Evolutionary conservation across 495 filamentous ascomycete genomes (phyloP), one percentile per base, ranked within the genome.

Genomic region (Penicillium soppii): DNA sequence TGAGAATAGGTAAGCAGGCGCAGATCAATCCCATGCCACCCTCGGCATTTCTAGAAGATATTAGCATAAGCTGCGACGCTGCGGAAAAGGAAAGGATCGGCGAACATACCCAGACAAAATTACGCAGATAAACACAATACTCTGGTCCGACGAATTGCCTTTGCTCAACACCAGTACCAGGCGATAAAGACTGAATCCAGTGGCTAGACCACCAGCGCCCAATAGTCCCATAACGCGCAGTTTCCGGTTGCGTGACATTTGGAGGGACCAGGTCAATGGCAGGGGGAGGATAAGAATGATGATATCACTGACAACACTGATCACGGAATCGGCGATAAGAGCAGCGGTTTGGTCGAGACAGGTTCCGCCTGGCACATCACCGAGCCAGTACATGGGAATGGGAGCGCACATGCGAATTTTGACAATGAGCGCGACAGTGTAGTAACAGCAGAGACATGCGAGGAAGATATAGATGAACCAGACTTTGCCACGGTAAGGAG

Each of bases 21-120:
- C 74, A 76, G 46, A 78, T 74, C n/a, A 78, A 44, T 13, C 73
- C 75, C 30, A 78, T 57, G 25, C 69, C 71, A 30, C 68, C 70
- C 58, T 79, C 74, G 43, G 73, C 74, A 33, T 74, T 75, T 10
- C 74, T 77, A 41, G 19, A 13, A 1, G n/a, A 3, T 7, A 32
- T 62, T 33, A 57, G 44, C 29, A 54, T 12, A 57, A 12, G 10
- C 3, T 12, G 8, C 29, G 5, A 27, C 4, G 25, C 25, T 5
- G 25, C 9, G 4, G 29, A 12, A 8, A 20, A 26, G 32, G 8
- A 26, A n/a, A 16, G 45, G 17, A 42, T 7, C n/a, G n/a, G 23
- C 4, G 2, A 35, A 59, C 72, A 23, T 72, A 79, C 75, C 72
- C 76, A 4, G 69, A 73, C 7, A 79, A 50, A 36, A 74, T 72